Conservation (phyloP, 73 alveolate genomes). For the Paramecium primaurelia region DNA sequence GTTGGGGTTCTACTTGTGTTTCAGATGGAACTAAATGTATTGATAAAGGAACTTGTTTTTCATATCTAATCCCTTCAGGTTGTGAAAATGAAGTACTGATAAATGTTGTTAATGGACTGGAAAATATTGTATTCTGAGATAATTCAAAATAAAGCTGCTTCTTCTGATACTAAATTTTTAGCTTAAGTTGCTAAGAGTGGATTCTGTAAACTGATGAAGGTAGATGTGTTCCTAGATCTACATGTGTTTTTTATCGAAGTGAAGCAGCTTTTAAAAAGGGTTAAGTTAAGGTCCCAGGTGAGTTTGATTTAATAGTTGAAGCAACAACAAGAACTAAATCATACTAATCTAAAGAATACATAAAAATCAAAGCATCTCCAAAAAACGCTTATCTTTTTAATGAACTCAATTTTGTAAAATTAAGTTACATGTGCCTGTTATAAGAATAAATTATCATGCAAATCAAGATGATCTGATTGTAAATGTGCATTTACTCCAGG, state of each 20-base stretch:
- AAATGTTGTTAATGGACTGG: background rate
- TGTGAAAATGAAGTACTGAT: conserved; percentile 32
- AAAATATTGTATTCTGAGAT: conserved; percentile 17
- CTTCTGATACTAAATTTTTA: background rate
- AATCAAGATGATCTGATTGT: background rate
- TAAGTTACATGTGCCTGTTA: background rate
- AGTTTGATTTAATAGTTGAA: too few species aligned
- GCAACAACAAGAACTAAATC: background rate
- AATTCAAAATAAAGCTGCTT: background rate
- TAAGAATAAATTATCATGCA: conserved; percentile 6
- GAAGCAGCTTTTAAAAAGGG: conserved; percentile 16
- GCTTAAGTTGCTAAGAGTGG: background rate
- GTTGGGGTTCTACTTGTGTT: background rate
- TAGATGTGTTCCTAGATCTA: background rate
- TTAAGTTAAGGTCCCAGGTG: background rate
- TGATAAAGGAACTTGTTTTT: background rate
- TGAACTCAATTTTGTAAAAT: background rate
- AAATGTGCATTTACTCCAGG: conserved; percentile 37
- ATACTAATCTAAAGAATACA: background rate
- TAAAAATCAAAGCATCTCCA: background rate
- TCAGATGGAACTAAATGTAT: conserved; percentile 33
- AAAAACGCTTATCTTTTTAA: background rate
- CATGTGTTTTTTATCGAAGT: background rate
- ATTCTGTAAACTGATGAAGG: conserved; percentile 8
- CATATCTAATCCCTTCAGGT: background rate